Percentiles rank a stretch among this genome's conserved stretches.
phyloP scores from a whole-genome alignment of 352 stramenopile species.

The Phytopythium oedochilum region DNA sequence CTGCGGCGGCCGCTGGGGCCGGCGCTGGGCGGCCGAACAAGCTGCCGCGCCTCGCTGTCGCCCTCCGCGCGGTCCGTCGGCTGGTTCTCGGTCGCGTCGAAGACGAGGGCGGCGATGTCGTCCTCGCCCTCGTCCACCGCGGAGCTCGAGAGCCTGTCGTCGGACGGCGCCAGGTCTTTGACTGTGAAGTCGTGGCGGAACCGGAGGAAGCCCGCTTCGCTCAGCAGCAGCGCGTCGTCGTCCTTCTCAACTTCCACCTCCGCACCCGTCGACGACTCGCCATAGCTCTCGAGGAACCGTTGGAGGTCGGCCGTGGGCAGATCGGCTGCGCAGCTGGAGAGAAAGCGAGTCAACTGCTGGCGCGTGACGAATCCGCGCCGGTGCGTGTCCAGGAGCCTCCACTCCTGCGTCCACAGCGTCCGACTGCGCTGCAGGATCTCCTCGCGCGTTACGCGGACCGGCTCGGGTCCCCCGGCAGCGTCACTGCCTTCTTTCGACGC shows the following conservation, averaged over 20 bases:
- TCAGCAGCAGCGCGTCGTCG: slow-evolving; percentile 13
- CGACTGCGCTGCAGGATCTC: slow-evolving; percentile 18
- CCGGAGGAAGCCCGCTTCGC: slow-evolving; percentile 41
- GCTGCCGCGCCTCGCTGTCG: background rate
- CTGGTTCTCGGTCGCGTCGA: background rate
- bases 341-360: slow-evolving; percentile 41
- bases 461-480: background rate
- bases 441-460: slow-evolving; percentile 8
- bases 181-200: slow-evolving; percentile 46
- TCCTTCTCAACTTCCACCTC: background rate
- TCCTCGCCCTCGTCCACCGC: background rate
- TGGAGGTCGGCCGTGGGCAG: slow-evolving; percentile 37
- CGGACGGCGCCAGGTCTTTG: slow-evolving; percentile 2
- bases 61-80: background rate
- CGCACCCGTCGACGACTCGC: slow-evolving; percentile 13
- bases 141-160: background rate
- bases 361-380: slow-evolving; percentile 28
- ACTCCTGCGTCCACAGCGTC: slow-evolving; percentile 41
- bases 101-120: background rate
- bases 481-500: background rate
- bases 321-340: slow-evolving; percentile 34
- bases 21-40: background rate
- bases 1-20: background rate
- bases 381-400: slow-evolving; percentile 55
- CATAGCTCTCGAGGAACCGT: slow-evolving; percentile 54